phyloP scores from a whole-genome alignment of 2,329 filamentous ascomycete species.

The Diaporthe nobilis region DNA sequence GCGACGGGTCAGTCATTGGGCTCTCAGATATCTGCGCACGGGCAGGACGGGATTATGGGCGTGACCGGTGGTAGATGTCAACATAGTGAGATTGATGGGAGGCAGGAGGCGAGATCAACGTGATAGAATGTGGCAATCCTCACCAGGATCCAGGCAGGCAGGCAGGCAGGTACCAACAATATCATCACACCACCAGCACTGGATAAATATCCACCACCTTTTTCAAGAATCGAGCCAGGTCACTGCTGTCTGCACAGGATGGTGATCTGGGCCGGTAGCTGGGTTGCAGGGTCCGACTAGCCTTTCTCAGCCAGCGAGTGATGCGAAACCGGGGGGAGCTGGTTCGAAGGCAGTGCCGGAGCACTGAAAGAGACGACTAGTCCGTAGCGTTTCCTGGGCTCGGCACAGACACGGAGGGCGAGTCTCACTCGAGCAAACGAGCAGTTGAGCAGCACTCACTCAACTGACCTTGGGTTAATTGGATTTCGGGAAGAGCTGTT shows the following conservation, averaged over 20 bases:
- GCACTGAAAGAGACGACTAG: background rate
- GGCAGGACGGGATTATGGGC: background rate
- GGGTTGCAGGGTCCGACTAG: background rate
- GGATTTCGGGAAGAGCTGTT: slow-evolving; percentile 10
- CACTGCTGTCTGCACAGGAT: background rate
- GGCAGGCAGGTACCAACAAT: background rate
- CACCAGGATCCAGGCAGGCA: background rate
- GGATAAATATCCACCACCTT: background rate
- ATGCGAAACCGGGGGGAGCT: background rate
- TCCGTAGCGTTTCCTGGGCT: background rate
- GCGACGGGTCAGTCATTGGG: slow-evolving; percentile 16
- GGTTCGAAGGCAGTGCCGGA: background rate
- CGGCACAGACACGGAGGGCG: background rate
- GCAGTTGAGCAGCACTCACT: background rate
- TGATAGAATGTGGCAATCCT: background rate
- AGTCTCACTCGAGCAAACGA: background rate
- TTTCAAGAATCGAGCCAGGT: background rate
- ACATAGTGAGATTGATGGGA: background rate
- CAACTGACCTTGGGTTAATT: background rate
- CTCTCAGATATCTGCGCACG: background rate
- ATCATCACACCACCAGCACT: background rate
- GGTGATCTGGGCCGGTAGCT: background rate
- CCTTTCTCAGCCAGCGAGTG: background rate
- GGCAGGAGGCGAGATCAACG: background rate
- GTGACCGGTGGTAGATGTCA: background rate